These are phyloP conservation scores for Fusarium sp. DNA, from an alignment of 2,329 filamentous ascomycete genomes.

Conservation along the genomic window DNA sequence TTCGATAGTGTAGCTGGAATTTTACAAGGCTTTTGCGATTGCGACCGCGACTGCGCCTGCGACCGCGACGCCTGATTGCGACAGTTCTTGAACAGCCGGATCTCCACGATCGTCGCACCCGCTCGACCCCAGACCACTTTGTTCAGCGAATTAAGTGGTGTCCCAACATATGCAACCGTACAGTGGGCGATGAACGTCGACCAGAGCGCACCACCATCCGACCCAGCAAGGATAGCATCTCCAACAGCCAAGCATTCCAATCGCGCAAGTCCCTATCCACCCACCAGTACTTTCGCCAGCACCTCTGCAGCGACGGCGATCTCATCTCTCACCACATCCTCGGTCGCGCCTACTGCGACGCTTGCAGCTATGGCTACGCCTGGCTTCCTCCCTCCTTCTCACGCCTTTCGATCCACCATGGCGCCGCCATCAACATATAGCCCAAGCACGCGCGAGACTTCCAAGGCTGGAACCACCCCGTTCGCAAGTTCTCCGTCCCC, in stretches of 20 bases:
- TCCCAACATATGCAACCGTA: constrained; percentile 45
- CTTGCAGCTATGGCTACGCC: constrained; percentile 57
- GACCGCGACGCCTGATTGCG: constrained; percentile 33
- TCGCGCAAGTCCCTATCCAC: constrained; percentile 49
- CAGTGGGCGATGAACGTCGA: constrained; percentile 47
- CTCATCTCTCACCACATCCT: constrained; percentile 8
- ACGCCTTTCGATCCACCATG: constrained; percentile 51
- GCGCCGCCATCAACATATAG: constrained; percentile 51
- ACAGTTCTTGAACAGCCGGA: constrained; percentile 24
- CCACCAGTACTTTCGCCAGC: constrained; percentile 40
- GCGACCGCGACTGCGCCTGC: constrained; percentile 21
- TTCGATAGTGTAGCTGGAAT: background rate
- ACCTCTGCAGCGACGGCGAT: constrained; percentile 4
- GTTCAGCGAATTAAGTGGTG: constrained; percentile 33
- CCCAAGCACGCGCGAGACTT: constrained; percentile 53
- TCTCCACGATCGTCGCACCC: constrained; percentile 42
- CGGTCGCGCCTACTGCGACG: constrained; percentile 8
- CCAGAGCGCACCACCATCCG: constrained; percentile 30
- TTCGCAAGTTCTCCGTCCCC: constrained; percentile 51
- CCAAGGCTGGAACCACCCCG: constrained; percentile 55
- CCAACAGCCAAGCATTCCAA: constrained; percentile 42
- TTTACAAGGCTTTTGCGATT: background rate
- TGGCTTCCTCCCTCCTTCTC: constrained; percentile 51
- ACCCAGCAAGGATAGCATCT: constrained; percentile 44
- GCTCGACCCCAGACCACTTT: constrained; percentile 29